Percentiles rank a stretch among this genome's conserved stretches.
phyloP scores from a whole-genome alignment of 2,329 filamentous ascomycete genomes.

The Akanthomyces lecanii region DNA sequence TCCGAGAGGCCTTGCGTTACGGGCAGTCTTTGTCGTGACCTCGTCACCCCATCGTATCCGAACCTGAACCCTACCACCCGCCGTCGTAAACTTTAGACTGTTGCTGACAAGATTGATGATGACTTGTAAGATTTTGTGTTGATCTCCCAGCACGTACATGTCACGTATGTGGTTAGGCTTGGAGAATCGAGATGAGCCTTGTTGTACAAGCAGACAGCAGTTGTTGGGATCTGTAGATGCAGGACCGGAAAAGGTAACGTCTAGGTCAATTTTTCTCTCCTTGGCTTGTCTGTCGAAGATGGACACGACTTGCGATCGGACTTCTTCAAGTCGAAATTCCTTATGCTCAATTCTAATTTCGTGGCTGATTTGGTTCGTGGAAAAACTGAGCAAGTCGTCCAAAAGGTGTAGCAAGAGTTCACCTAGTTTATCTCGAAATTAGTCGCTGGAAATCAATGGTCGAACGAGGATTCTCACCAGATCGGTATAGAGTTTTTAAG shows the following conservation, averaged over 20 bases:
- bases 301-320: conserved; percentile 74
- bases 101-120: conserved; percentile 92
- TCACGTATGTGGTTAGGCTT: conserved; percentile 66
- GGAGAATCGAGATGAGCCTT: not conserved
- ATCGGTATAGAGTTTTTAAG: conserved; percentile 84
- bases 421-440: conserved; percentile 27
- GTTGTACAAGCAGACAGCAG: not conserved
- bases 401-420: conserved; percentile 81
- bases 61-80: conserved; percentile 69
- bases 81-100: conserved; percentile 83
- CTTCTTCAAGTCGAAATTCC: conserved; percentile 80
- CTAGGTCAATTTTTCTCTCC: conserved; percentile 71
- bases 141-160: conserved; percentile 88
- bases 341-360: conserved; percentile 76
- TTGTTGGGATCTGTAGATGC: conserved; percentile 17
- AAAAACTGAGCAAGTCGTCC: conserved; percentile 87
- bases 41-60: conserved; percentile 71
- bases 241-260: conserved; percentile 60
- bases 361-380: conserved; percentile 90
- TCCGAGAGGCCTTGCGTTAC: not conserved
- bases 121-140: conserved; percentile 86
- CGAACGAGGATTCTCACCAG: conserved; percentile 39
- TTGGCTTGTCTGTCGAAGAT: conserved; percentile 89
- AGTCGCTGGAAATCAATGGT: not conserved
- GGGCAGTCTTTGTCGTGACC: conserved; percentile 15